Conservation (phyloP, 345 rosid genomes). For the Bruguiera parviflora region DNA sequence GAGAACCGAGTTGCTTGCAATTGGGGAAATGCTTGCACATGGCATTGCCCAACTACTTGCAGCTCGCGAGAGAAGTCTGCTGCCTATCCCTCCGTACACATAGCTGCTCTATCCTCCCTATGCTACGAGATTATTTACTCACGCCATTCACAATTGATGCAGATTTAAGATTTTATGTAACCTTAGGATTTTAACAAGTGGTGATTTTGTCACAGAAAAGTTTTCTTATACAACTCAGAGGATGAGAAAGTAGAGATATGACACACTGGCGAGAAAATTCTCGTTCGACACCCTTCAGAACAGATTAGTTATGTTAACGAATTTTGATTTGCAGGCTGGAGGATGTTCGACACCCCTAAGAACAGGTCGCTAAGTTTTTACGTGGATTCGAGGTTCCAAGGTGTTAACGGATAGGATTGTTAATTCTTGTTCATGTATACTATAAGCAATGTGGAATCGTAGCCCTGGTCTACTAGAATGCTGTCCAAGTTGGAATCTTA, state of each 20-base stretch:
- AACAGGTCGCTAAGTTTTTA: slow-evolving; percentile 75
- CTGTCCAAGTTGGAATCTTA: too few relatives aligned
- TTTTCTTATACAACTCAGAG: slow-evolving; percentile 54
- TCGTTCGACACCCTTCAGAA: neutral
- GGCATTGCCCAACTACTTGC: slow-evolving; percentile 71
- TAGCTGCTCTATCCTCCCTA: neutral
- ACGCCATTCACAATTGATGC: too few relatives aligned
- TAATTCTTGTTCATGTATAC: too few relatives aligned
- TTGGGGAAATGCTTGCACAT: slow-evolving; percentile 70
- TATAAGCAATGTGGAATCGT: too few relatives aligned
- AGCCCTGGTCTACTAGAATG: too few relatives aligned
- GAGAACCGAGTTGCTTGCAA: slow-evolving; percentile 34
- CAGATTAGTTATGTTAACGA: neutral
- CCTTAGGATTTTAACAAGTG: slow-evolving; percentile 5
- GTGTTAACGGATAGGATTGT: slow-evolving; percentile 14
- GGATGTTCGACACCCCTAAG: slow-evolving; percentile 62
- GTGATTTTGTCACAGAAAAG: slow-evolving; percentile 44
- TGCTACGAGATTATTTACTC: too few relatives aligned
- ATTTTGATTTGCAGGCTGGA: slow-evolving; percentile 42
- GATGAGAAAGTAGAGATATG: slow-evolving; percentile 41
- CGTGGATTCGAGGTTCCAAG: slow-evolving; percentile 66
- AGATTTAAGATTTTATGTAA: too few relatives aligned
- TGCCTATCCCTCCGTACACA: neutral
- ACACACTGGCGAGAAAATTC: neutral
- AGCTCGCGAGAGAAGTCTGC: slow-evolving; percentile 65